Conservation (phyloP, 345 rosid genomes). For the Anacardium occidentale region DNA sequence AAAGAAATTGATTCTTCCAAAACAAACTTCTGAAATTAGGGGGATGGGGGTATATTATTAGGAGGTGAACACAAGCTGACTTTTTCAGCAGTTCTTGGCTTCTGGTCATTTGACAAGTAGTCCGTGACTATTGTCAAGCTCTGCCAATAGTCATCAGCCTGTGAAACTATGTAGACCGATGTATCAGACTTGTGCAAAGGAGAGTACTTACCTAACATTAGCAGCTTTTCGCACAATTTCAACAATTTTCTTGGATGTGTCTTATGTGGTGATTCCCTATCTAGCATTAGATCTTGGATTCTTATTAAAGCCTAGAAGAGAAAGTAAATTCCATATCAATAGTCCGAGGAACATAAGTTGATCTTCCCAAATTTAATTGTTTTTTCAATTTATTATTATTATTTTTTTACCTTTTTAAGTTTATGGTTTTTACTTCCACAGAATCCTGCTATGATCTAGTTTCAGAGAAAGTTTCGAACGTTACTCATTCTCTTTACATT, state of each 20-base stretch:
- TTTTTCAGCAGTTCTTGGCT: background rate
- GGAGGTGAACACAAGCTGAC: background rate
- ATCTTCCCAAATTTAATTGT: background rate
- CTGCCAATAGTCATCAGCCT: too few species aligned
- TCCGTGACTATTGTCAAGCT: background rate
- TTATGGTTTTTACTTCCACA: background rate
- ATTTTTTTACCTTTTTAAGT: background rate
- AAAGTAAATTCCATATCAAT: background rate
- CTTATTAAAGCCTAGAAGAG: background rate
- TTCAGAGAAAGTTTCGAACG: background rate
- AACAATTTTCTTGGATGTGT: background rate
- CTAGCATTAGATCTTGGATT: background rate
- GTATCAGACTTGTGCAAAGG: background rate
- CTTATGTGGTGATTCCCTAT: background rate
- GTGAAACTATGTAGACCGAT: too few species aligned
- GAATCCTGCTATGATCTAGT: background rate
- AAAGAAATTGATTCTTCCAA: background rate
- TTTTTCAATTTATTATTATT: background rate
- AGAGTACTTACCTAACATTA: background rate
- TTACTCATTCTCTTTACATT: background rate
- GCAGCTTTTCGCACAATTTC: background rate
- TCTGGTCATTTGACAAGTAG: background rate
- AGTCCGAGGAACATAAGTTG: background rate
- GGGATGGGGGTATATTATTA: too few species aligned
- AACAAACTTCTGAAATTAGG: background rate